A percentile compares a stretch with the other conserved stretches of the same genome.
Evolutionary conservation across 2,329 filamentous ascomycete genomes (phyloP).

Genomic region (Karstenula rhodostoma): DNA sequence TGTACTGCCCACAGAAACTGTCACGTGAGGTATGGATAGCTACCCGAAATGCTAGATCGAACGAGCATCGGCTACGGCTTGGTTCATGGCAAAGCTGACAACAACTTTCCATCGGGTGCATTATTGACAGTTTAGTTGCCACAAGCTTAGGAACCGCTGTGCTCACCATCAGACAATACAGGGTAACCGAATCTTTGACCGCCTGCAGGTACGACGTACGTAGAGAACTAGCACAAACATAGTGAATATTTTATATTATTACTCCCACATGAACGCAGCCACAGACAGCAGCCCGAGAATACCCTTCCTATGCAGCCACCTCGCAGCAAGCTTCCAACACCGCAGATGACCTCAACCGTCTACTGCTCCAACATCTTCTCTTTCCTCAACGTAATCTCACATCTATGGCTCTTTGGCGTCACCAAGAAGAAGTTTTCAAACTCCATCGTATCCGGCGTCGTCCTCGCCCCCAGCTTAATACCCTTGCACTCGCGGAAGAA

Average conservation of each 20-base stretch:
- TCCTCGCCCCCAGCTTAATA: conserved; percentile 32
- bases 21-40: no score
- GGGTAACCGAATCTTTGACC: no score
- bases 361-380: conserved; percentile 4
- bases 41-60: no score
- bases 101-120: no score
- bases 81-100: no score
- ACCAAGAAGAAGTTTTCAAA: conserved; percentile 56
- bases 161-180: no score
- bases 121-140: no score
- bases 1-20: no score
- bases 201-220: no score
- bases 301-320: neutral
- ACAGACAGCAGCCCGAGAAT: neutral
- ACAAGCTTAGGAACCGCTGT: no score
- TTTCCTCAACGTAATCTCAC: conserved; percentile 44
- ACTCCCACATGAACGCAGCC: neutral
- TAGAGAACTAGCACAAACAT: neutral
- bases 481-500: conserved; percentile 61
- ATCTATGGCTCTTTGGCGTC: conserved; percentile 53
- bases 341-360: neutral
- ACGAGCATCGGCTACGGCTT: no score
- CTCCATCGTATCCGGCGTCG: conserved; percentile 53
- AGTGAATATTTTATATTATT: neutral
- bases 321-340: neutral